phyloP scores from a whole-genome alignment of 148 eudicot species.

The Heliosperma pusillum region DNA sequence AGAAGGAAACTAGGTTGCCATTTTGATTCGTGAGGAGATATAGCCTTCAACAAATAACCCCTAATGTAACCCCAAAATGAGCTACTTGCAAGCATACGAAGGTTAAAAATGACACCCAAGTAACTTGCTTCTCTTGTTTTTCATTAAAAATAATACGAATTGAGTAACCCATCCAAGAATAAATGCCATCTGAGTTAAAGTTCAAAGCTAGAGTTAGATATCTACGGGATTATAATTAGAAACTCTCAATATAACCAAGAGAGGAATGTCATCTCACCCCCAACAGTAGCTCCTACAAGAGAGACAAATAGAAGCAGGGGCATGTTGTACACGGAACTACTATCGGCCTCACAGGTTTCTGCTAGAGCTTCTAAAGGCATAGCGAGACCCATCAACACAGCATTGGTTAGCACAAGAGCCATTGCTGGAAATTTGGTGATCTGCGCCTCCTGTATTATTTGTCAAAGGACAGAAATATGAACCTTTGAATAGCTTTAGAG shows the following conservation, averaged over 20 bases:
- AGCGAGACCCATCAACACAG: slow-evolving; percentile 38
- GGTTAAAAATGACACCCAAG: too few species aligned
- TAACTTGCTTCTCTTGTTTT: too few species aligned
- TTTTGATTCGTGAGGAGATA: too few species aligned
- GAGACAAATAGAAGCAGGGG: slow-evolving; percentile 78
- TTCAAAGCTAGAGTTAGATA: too few species aligned
- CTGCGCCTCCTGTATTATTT: slow-evolving; percentile 39
- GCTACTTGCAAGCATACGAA: too few species aligned
- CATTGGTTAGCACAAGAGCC: slow-evolving; percentile 45
- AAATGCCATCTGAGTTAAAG: too few species aligned
- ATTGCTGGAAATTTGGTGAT: slow-evolving; percentile 36
- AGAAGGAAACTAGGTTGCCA: too few species aligned
- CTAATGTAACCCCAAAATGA: too few species aligned
- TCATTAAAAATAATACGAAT: too few species aligned
- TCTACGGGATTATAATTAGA: not conserved
- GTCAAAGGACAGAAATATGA: not conserved
- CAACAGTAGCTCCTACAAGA: slow-evolving; percentile 91
- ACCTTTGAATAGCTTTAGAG: not conserved
- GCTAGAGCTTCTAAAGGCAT: slow-evolving; percentile 76
- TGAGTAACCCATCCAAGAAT: too few species aligned
- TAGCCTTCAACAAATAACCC: too few species aligned
- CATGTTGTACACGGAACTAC: slow-evolving; percentile 57
- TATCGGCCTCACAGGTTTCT: slow-evolving; percentile 71
- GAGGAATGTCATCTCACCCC: slow-evolving; percentile 48
- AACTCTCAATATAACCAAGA: not conserved